Conservation (phyloP, 2,329 filamentous ascomycete species). For the Xylaria sp. region DNA sequence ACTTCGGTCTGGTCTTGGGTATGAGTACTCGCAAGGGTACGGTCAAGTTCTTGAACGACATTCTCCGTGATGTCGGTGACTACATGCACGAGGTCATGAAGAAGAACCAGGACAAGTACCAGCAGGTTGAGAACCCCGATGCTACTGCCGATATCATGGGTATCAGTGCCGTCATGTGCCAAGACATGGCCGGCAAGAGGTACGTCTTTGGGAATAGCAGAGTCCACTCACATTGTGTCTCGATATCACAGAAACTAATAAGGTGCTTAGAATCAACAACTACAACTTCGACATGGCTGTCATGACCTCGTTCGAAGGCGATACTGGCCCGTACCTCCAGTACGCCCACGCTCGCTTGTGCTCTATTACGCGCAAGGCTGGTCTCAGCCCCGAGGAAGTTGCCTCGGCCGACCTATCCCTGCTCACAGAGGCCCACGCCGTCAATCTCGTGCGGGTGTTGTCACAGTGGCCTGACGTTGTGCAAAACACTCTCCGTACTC, state of each 20-base stretch:
- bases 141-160: slow-evolving; percentile 81
- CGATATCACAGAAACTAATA: slow-evolving; percentile 31
- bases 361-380: slow-evolving; percentile 36
- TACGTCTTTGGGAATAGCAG: slow-evolving; percentile 34
- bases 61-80: slow-evolving; percentile 73
- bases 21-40: slow-evolving; percentile 69
- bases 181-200: slow-evolving; percentile 96
- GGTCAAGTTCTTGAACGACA: slow-evolving; percentile 56
- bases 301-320: slow-evolving; percentile 69
- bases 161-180: slow-evolving; percentile 94
- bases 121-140: slow-evolving; percentile 78
- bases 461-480: slow-evolving; percentile 82
- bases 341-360: slow-evolving; percentile 62
- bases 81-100: slow-evolving; percentile 98
- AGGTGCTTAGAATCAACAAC: slow-evolving; percentile 36
- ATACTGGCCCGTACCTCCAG: slow-evolving; percentile 69
- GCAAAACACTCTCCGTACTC: slow-evolving; percentile 75
- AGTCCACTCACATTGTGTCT: not conserved
- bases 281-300: slow-evolving; percentile 64
- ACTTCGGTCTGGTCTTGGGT: slow-evolving; percentile 66
- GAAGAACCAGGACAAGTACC: slow-evolving; percentile 84
- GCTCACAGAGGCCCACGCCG: slow-evolving; percentile 53
- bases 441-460: slow-evolving; percentile 65
- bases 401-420: slow-evolving; percentile 51
- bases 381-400: slow-evolving; percentile 37